Evolutionary conservation across 2,329 filamentous ascomycete species (phyloP), one percentile per base, ranked within the genome.

Genomic region (Sarocladium brachiariae): DNA sequence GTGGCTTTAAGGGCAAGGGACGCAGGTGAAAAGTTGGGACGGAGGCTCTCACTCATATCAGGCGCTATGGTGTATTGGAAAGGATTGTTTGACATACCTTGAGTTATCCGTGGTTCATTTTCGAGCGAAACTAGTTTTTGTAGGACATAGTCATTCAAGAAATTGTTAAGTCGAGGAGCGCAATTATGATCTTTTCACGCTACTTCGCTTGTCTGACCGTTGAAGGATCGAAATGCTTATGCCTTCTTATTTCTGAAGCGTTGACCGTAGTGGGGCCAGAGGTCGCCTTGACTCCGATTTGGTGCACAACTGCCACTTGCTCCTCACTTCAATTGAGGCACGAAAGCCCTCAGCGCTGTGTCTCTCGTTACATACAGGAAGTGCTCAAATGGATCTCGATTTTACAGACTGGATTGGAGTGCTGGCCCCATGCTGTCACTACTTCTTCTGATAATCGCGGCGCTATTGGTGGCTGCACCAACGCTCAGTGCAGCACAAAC

Each of bases 1-100:
- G 46, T 25, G 54, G 55, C 8, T 55, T 41, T 13, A 53, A 53
- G 51, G 55, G 57, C 25, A 53, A 52, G 50, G 56, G 57, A 21
- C 46, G 52, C 11, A 53, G 49, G 38, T 5, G 25, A 5, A 43
- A 19, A 43, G 25, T 6, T 24, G 4, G 7, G 13, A 13, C 16
- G 5, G n/a, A 19, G 27, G 18, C 7, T 9, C 19, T 21, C 4
- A 47, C 25, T 27, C 25, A 16, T 47, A 47, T 31, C 43, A 47
- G 43, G 43, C 43, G 43, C 27, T 10, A 31, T 33, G 43, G 43
- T 47, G 43, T 47, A 47, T 47, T n/a, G 43, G 16, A 47, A 43
- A 43, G 39, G 43, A 25, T 16, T 33, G 10, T 30, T 45, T 45
- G 39, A 47, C 43, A 47, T 47, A 47, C 43, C 43, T 47, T 23